phyloP scores from a whole-genome alignment of 108 stramenopile species.

The Cyclostephanos tholiformis region DNA sequence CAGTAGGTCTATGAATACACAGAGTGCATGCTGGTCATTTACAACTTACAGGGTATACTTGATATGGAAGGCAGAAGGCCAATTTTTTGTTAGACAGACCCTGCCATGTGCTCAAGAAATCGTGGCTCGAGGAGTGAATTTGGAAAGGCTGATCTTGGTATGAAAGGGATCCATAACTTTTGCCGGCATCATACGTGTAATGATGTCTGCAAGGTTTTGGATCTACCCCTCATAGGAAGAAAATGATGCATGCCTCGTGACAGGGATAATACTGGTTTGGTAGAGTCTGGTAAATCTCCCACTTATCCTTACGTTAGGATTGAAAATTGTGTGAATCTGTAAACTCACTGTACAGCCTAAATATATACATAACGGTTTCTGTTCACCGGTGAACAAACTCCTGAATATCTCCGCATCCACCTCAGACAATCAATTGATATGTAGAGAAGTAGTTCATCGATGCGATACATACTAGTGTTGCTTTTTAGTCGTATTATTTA shows the following conservation, averaged over 20 bases:
- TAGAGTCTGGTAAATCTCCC: too few relatives aligned
- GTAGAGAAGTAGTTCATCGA: too few relatives aligned
- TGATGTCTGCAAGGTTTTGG: constrained; percentile 32
- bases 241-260: not conserved
- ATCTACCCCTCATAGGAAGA: constrained; percentile 13
- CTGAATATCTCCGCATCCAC: too few relatives aligned
- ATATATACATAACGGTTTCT: too few relatives aligned
- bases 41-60: constrained; percentile 48
- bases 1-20: constrained; percentile 50
- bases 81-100: constrained; percentile 43
- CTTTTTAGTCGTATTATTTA: too few relatives aligned
- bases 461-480: too few relatives aligned
- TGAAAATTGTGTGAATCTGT: too few relatives aligned
- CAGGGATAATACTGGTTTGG: too few relatives aligned
- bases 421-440: too few relatives aligned
- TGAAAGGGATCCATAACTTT: constrained; percentile 36
- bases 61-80: constrained; percentile 46
- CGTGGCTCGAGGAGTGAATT: constrained; percentile 14
- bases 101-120: constrained; percentile 48
- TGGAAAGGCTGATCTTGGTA: constrained; percentile 45
- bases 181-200: constrained; percentile 40
- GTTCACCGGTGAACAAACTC: too few relatives aligned
- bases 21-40: constrained; percentile 31
- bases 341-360: too few relatives aligned
- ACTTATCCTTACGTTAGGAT: too few relatives aligned